phyloP scores from a whole-genome alignment of 2,329 filamentous ascomycete species.

The Pyrenophora seminiperda region DNA sequence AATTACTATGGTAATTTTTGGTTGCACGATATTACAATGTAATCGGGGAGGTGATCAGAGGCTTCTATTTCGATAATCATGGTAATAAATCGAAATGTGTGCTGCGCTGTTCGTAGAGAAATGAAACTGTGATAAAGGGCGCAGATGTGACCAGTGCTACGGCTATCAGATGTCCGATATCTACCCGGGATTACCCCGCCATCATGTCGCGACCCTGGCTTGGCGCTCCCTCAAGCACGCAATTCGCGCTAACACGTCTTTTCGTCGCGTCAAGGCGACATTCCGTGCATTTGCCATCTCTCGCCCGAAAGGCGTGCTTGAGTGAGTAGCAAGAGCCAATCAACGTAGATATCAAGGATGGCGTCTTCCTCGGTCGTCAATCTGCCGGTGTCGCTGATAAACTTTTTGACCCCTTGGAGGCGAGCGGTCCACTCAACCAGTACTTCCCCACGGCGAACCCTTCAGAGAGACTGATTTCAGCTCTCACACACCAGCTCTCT shows the following conservation, averaged over 20 bases:
- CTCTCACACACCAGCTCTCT: slow-evolving; percentile 18
- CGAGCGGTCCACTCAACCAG: slow-evolving; percentile 11
- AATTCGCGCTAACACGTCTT: slow-evolving; percentile 39
- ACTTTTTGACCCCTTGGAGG: slow-evolving; percentile 24
- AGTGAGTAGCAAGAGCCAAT: slow-evolving; percentile 34
- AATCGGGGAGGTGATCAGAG: too few species aligned
- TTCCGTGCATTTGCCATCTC: slow-evolving; percentile 32
- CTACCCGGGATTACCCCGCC: slow-evolving; percentile 20
- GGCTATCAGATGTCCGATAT: slow-evolving; percentile 29
- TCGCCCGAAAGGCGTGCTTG: slow-evolving; percentile 29
- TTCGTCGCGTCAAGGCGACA: slow-evolving; percentile 33
- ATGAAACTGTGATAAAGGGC: too few species aligned
- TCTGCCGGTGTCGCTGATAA: slow-evolving; percentile 38
- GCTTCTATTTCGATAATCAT: too few species aligned
- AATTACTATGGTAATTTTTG: too few species aligned
- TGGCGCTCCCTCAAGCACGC: slow-evolving; percentile 24
- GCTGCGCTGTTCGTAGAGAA: too few species aligned
- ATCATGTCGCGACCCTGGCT: not conserved
- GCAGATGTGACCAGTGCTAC: not conserved
- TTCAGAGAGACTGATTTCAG: slow-evolving; percentile 14
- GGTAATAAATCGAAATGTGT: too few species aligned
- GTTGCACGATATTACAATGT: too few species aligned
- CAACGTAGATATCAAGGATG: slow-evolving; percentile 26
- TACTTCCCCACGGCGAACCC: slow-evolving; percentile 22
- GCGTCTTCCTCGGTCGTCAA: slow-evolving; percentile 34